Evolutionary conservation across 192 early-diverging fungal species (phyloP).

Genomic region (Mortierella alpina): DNA sequence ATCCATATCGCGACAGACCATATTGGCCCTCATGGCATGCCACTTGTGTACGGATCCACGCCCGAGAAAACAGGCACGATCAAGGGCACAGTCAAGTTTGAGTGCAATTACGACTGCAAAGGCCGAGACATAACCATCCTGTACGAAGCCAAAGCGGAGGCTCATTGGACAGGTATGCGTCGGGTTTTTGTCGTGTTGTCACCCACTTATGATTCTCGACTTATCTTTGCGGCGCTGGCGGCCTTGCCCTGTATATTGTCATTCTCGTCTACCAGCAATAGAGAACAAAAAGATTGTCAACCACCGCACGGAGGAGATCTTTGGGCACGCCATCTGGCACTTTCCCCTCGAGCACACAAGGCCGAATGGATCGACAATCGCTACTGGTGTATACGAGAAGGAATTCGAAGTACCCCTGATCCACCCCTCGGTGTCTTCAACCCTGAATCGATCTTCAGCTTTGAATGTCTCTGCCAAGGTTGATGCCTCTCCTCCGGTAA

Average conservation of each 20-base stretch:
- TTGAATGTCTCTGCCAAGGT: not conserved
- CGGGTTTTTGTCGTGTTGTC: not conserved
- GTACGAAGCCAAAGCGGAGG: conserved; percentile 43
- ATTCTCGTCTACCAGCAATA: conserved; percentile 5
- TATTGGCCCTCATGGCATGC: conserved; percentile 29
- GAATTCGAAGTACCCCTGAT: conserved; percentile 33
- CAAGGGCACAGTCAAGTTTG: conserved; percentile 36
- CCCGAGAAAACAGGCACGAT: conserved; percentile 36
- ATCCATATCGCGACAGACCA: conserved; percentile 44
- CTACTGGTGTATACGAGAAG: conserved; percentile 34
- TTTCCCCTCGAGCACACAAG: conserved; percentile 39
- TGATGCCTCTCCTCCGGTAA: not conserved
- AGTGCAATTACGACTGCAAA: conserved; percentile 32
- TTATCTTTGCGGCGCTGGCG: not conserved
- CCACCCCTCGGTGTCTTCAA: conserved; percentile 18
- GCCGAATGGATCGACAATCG: conserved; percentile 26
- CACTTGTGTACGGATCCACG: conserved; percentile 46
- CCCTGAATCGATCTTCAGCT: not conserved
- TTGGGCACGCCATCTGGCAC: conserved; percentile 40
- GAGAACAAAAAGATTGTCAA: conserved; percentile 47
- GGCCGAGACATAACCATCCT: conserved; percentile 46
- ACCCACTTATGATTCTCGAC: not conserved
- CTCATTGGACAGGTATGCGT: conserved; percentile 37
- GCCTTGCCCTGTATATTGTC: not conserved
- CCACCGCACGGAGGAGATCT: conserved; percentile 43